A percentile compares a stretch with the other conserved stretches of the same genome.
phyloP scores from a whole-genome alignment of 1,139 yeast species.

The Debaryomyces subglobosus region DNA sequence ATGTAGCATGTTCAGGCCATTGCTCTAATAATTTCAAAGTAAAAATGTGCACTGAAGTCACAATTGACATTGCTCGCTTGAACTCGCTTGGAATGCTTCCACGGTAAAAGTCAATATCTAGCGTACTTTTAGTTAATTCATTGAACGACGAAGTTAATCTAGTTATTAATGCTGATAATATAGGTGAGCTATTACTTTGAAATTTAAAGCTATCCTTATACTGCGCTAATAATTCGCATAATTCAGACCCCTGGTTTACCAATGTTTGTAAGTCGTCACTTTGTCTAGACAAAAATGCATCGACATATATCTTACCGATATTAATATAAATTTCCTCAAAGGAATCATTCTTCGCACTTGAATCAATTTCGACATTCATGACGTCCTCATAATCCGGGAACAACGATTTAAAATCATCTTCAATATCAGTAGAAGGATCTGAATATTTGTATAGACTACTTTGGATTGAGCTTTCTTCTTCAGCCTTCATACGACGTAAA shows the following conservation, averaged over 20 bases:
- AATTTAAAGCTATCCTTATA: conserved; percentile 21
- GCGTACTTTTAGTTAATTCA: conserved; percentile 19
- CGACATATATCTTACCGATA: conserved; percentile 33
- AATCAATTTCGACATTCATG: conserved; percentile 35
- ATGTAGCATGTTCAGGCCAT: conserved; percentile 97
- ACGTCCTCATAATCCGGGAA: conserved; percentile 89
- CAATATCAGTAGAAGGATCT: conserved; percentile 65
- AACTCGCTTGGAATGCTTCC: conserved; percentile 68
- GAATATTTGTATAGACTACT: conserved; percentile 66
- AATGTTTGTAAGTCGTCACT: conserved; percentile 28
- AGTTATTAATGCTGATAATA: conserved; percentile 47
- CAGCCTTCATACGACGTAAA: conserved; percentile 63
- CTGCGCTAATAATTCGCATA: conserved; percentile 29
- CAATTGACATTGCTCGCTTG: conserved; percentile 55
- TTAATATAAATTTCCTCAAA: conserved; percentile 34
- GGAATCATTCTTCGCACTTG: conserved; percentile 22
- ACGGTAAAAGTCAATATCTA: conserved; percentile 63
- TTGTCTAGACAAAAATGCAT: conserved; percentile 26
- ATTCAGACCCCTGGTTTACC: conserved; percentile 45
- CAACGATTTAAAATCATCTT: conserved; percentile 69
- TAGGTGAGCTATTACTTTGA: conserved; percentile 33
- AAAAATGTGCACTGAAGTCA: conserved; percentile 51
- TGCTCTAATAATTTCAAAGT: conserved; percentile 55
- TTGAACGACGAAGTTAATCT: conserved; percentile 34
- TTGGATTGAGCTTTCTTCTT: conserved; percentile 62